A percentile compares a stretch with the other conserved stretches of the same genome.
These are phyloP conservation scores for Rubia peregrina DNA, from an alignment of 305 asterid genomes.

Conservation along the genomic window DNA sequence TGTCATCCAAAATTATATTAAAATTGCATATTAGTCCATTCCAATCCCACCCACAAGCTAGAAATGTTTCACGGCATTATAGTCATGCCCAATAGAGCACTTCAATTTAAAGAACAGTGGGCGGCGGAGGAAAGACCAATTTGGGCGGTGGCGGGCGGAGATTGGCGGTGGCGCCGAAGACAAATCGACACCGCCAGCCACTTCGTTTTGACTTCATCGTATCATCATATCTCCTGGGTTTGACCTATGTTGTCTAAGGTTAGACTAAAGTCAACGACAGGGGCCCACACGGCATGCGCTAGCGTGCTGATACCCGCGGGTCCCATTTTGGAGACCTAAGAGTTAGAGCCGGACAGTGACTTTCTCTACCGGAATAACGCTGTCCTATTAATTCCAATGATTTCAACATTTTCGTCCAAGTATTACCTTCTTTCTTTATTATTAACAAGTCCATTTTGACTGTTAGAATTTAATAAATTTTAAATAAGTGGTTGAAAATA, in stretches of 20 bases:
- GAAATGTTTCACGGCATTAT: background rate
- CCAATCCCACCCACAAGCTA: constrained; percentile 22
- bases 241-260: constrained; percentile 16
- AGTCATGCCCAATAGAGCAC: constrained; percentile 4
- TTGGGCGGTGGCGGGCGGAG: background rate
- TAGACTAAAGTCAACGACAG: constrained; percentile 32
- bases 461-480: no score
- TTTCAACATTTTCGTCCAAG: background rate
- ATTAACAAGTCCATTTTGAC: no score
- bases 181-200: background rate
- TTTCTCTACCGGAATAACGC: background rate
- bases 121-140: background rate
- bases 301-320: constrained; percentile 41
- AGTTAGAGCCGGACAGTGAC: constrained; percentile 71
- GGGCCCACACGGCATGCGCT: constrained; percentile 46
- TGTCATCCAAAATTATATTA: background rate
- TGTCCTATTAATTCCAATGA: constrained; percentile 11
- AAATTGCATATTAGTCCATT: constrained; percentile 10
- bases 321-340: constrained; percentile 28
- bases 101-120: background rate
- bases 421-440: no score
- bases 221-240: constrained; percentile 23
- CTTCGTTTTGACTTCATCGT: background rate
- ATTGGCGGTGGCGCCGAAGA: constrained; percentile 4
- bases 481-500: no score